phyloP scores from a whole-genome alignment of 176 grass and related monocot species.

The Cocos nucifera region DNA sequence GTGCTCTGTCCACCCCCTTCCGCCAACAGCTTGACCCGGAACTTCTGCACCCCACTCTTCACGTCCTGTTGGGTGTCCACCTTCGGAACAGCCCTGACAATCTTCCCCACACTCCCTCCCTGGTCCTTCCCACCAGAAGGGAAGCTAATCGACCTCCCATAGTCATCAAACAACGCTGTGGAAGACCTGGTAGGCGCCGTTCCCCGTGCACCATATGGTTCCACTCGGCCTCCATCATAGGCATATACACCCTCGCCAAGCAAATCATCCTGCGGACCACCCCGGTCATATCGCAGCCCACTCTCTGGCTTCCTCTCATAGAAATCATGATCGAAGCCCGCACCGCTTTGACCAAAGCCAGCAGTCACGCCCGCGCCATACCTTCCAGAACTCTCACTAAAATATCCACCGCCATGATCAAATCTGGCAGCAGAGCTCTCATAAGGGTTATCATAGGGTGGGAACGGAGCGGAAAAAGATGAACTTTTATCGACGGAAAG shows the following conservation, averaged over 20 bases:
- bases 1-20: constrained; percentile 61
- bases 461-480: constrained; percentile 41
- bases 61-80: constrained; percentile 54
- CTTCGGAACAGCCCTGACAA: constrained; percentile 87
- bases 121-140: constrained; percentile 32
- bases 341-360: constrained; percentile 31
- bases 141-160: constrained; percentile 72
- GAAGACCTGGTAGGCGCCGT: constrained; percentile 54
- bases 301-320: constrained; percentile 28
- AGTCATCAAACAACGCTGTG: constrained; percentile 69
- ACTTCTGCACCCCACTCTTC: constrained; percentile 84
- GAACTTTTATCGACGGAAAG: constrained; percentile 1
- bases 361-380: constrained; percentile 5
- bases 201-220: constrained; percentile 76
- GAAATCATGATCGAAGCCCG: constrained; percentile 38
- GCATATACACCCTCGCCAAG: constrained; percentile 68
- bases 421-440: constrained; percentile 3
- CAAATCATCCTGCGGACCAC: constrained; percentile 25
- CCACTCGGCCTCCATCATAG: constrained; percentile 49
- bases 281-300: constrained; percentile 5
- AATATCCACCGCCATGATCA: constrained; percentile 1
- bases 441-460: constrained; percentile 39
- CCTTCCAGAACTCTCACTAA: constrained; percentile 5
- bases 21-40: constrained; percentile 79
- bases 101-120: constrained; percentile 46